Evolutionary conservation across 805 yeast genomes (phyloP), one percentile per base, ranked within the genome.

Genomic region (Monosporozyma servazzii): DNA sequence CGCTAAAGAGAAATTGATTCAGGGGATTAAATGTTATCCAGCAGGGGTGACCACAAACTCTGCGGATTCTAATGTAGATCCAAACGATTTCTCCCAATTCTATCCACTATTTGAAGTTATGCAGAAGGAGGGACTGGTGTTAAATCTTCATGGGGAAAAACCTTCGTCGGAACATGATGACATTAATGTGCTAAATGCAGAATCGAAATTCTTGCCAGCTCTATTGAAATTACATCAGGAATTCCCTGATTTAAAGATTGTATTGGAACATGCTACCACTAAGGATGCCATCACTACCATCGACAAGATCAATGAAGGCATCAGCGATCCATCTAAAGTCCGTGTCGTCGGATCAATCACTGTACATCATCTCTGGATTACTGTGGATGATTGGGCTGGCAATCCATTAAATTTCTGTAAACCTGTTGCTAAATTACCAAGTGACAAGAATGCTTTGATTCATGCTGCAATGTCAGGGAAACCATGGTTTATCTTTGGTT

Each of bases 41-140:
- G 97, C 98, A 1, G 99, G 99, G 45, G 99, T 93, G 31, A 93
- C 99, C n/a, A 93, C 99, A 40, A 93, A 93, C 71, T 88, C 96
- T 9, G 69, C 78, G 47, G 47, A 41, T 5, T 86, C 84, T 3
- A 99, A 99, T 48, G 96, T 93, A 23, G 93, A 86, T 66, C 95
- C 95, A 23, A 88, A 89, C 60, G 96, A 91, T 62, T 93, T 93
- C 69, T 78, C 84, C 47, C 81, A 77, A 5, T 93, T 90, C 62
- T 93, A 89, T 66, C 96, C 96, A 4, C 76, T 93, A 9, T 93
- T 93, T 65, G 76, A 85, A 62, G 96, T 88, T 13, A 84, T 93
- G 91, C 84, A 91, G 69, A 76, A 80, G 56, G 78, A 86, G 55
- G 77, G 78, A 48, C 69, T 93, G 65, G 84, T 93, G 9, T 76